Base-by-base conservation (phyloP, 306 rosid species). In the Dryas octopetala region DNA sequence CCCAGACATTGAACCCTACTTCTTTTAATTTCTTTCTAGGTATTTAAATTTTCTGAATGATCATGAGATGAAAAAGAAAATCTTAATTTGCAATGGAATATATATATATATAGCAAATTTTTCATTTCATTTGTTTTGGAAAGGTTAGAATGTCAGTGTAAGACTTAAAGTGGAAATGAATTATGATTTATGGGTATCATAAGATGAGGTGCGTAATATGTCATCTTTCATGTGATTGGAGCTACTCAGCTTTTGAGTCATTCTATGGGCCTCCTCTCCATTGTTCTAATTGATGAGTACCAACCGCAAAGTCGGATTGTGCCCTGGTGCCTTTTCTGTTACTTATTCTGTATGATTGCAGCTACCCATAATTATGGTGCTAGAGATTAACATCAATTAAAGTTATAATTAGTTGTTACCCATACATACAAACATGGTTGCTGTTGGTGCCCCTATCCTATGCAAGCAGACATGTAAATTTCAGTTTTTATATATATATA, bases 81-180 rank as follows among this genome's bases (percentile, higher is more conserved):
- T 28, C 1, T 2, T 10, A 16, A 32, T 7, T 60, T 48, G 59
- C 48, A 14, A 41, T 5, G 38, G 2, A 0, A 19, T 19, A 19
- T 19, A 19, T 19, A 19, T 19, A 19, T 45, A 67, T 19, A 9
- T 5, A 28, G n/a, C 32, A 28, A 28, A 28, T 0, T 28, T 32
- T 49, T 49, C 10, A 49, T 64, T 43, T 69, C 28, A 4, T 69
- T 69, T 54, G 64, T 12, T 3, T 57, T 71, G 65, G 63, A 10
- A 40, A 38, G 40, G 44, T 26, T 19, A 7, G 9, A 7, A 50
- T 60, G 70, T 74, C 70, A 74, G 51, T 52, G 45, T 58, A 54
- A 14, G 67, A 45, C 9, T 45, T 58, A 44, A 58, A 40, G 78
- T 62, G 78, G 50, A 62, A 43, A 49, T 32, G 49, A 60, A 74